Evolutionary conservation across 768 basidiomycete species (phyloP), one percentile per base, ranked within the genome.

Genomic region (Tulasnella sp.): DNA sequence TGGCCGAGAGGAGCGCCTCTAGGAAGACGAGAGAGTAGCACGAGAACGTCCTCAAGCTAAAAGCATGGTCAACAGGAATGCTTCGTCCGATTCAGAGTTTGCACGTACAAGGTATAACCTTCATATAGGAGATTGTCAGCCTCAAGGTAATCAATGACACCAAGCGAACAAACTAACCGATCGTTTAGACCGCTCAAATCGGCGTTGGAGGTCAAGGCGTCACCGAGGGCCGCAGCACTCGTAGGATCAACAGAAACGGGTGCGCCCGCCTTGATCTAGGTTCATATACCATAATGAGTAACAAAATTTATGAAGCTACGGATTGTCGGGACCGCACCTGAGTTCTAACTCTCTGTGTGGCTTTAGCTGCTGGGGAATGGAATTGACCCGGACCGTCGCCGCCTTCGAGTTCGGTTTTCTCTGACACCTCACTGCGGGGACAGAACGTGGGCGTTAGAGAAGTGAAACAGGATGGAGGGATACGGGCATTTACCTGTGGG

Each of bases 41-140:
- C 71, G 19, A 88, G 66, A 9, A 76, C 68, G 58, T 86, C 73
- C 59, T 88, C 86, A 32, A 88, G 76, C 54, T 55, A n/a, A n/a
- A 6, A 10, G 27, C 39, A 40, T 20, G 3, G 20, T 16, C 12
- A 13, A 28, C 16, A 28, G 25, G 35, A 34, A 8, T 12, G 44
- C 46, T 37, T 13, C 7, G 15, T 16, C 19, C 39, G 6, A 25
- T 6, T 10, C n/a, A 40, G 39, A 6, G 39, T n/a, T 6, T 40
- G n/a, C n/a, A 16, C 5, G n/a, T 40, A 40, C 39, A 16, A n/a
- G n/a, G 24, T 8, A 35, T 7, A 24, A 33, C 3, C 6, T 12
- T 19, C 12, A 35, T 16, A 24, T 31, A 6, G 22, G 10, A 2
- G 5, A 8, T 13, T 2, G 27, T 46, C 7, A 19, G 25, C 45